phyloP scores from a whole-genome alignment of 1,284 basidiomycete genomes.

The Neonothopanus nambi region DNA sequence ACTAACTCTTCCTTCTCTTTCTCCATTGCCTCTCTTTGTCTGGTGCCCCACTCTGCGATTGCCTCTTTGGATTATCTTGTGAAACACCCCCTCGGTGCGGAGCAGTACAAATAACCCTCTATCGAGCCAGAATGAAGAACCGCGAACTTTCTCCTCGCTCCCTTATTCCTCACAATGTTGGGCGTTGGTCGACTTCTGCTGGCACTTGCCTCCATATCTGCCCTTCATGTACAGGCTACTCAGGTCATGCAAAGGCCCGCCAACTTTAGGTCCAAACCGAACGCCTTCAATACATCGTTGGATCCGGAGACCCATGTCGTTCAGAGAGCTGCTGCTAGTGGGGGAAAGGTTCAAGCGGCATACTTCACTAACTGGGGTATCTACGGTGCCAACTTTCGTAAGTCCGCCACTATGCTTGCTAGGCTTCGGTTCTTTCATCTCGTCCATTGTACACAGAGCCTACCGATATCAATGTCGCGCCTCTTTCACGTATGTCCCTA shows the following conservation, averaged over 20 bases:
- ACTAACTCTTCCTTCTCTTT: background rate
- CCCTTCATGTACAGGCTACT: conserved; percentile 39
- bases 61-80: background rate
- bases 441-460: conserved; percentile 33
- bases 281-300: conserved; percentile 35
- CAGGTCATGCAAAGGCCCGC: conserved; percentile 58
- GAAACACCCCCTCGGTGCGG: background rate
- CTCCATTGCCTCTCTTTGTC: background rate
- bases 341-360: conserved; percentile 52
- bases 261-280: conserved; percentile 44
- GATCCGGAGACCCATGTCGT: conserved; percentile 42
- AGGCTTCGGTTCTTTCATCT: conserved; percentile 9
- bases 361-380: conserved; percentile 76
- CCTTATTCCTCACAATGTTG: background rate
- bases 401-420: conserved; percentile 23
- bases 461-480: conserved; percentile 56
- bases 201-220: conserved; percentile 6
- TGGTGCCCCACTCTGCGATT: background rate
- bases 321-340: conserved; percentile 42
- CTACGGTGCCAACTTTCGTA: conserved; percentile 79
- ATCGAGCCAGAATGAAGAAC: no score
- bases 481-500: conserved; percentile 45
- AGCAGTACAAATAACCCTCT: background rate
- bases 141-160: background rate
- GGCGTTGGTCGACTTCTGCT: conserved; percentile 8